phyloP scores from a whole-genome alignment of 768 basidiomycete genomes.

The Suillus plorans region DNA sequence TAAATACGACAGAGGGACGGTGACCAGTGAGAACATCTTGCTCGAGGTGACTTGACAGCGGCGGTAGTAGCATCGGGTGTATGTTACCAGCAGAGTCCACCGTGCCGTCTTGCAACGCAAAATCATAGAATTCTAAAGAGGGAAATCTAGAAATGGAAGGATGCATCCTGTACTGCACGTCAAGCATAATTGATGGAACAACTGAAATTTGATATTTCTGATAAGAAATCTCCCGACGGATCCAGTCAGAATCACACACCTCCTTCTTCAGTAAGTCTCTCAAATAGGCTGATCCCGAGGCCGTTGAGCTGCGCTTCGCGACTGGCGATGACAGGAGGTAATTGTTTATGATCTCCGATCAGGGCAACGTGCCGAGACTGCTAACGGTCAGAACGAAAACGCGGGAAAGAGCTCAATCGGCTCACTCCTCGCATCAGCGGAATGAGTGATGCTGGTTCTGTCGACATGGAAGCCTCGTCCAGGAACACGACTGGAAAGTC shows the following conservation, averaged over 20 bases:
- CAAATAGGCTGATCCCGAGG: slow-evolving; percentile 81
- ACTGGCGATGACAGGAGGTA: slow-evolving; percentile 85
- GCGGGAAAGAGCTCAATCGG: slow-evolving; percentile 22
- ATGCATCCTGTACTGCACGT: slow-evolving; percentile 97
- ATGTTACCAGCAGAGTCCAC: slow-evolving; percentile 50
- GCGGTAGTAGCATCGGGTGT: slow-evolving; percentile 55
- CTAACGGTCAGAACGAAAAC: slow-evolving; percentile 11
- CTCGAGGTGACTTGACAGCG: slow-evolving; percentile 53
- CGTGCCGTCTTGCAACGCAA: slow-evolving; percentile 72
- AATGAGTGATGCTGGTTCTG: slow-evolving; percentile 88
- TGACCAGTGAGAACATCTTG: slow-evolving; percentile 37
- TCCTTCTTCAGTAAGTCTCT: slow-evolving; percentile 81
- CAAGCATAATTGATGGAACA: slow-evolving; percentile 89
- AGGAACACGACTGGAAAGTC: slow-evolving; percentile 94
- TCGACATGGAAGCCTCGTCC: slow-evolving; percentile 96
- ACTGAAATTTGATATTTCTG: slow-evolving; percentile 38
- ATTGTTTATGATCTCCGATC: slow-evolving; percentile 97
- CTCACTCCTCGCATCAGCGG: slow-evolving; percentile 93
- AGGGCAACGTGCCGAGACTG: slow-evolving; percentile 82
- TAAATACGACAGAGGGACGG: slow-evolving; percentile 69
- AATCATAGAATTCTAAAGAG: slow-evolving; percentile 77
- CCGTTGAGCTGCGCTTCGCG: slow-evolving; percentile 72
- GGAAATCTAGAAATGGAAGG: slow-evolving; percentile 88
- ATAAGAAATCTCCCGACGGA: slow-evolving; percentile 8
- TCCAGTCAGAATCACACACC: slow-evolving; percentile 45